Base-by-base conservation (phyloP, 1,284 basidiomycete genomes). In the Rhizoctonia solani region DNA sequence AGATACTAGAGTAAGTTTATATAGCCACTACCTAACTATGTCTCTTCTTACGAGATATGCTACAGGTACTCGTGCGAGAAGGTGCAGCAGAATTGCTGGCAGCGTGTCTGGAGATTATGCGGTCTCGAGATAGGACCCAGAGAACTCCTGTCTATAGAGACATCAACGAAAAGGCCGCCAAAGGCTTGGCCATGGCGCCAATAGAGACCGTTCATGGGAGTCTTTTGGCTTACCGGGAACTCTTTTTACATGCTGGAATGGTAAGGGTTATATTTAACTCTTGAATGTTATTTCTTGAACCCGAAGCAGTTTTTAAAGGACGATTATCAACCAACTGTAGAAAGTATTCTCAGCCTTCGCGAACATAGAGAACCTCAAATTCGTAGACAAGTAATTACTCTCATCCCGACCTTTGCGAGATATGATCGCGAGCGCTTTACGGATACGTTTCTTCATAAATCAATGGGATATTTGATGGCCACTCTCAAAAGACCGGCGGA, bases 351-450 rank as follows among this genome's bases (percentile, higher is more conserved):
- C 50, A 86, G 87, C 47, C 95, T 94, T 80, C 89, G 89, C 75
- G 86, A 89, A n/a, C 90, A 93, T 76, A 85, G 92, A 71, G 95
- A 98, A 73, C 80, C 85, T 21, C 85, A 93, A 34, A 90, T 98
- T 67, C 87, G 93, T 65, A 92, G 93, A 77, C 93, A 93, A 78
- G 94, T 98, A 69, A 95, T 98, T 74, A 90, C 92, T 1, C 85
- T 98, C 72, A 95, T 98, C 53, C 95, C 95, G 0, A 92, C 90
- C 5, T 85, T 98, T 72, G 95, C 95, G n/a, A 87, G 89, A 1
- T 98, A 97, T 76, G 93, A 98, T 76, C 91, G 91, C 1, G 87
- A 92, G 75, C 92, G 90, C 3, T 98, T 98, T 74, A 88, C 89
- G 44, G 88, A 92, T 70, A 88, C 91, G 73, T 94, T 93, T 75